Conservation (phyloP, 2,329 filamentous ascomycete species). For the Pseudonectria buxi region DNA sequence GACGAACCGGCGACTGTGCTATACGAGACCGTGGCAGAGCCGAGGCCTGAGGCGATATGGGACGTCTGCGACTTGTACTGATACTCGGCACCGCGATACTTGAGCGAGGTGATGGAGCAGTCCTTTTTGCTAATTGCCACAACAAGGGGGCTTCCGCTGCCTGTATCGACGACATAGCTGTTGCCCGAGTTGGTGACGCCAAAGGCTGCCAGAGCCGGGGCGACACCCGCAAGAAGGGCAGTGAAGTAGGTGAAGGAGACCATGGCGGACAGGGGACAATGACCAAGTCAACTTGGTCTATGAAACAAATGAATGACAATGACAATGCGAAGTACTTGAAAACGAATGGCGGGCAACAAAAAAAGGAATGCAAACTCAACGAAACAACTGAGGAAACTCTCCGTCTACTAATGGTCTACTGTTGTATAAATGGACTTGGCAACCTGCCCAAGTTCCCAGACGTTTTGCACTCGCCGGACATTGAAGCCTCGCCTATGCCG, state of each 20-base stretch:
- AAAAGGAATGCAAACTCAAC: no score
- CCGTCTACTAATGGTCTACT: no score
- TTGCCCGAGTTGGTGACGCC: conserved; percentile 33
- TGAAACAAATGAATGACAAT: no score
- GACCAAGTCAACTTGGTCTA: no score
- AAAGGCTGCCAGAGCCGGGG: conserved; percentile 33
- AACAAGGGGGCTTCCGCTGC: conserved; percentile 40
- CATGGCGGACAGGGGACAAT: conserved; percentile 8
- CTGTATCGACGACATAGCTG: conserved; percentile 42
- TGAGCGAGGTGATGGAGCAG: conserved; percentile 59
- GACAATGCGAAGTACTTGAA: no score
- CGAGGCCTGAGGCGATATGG: conserved; percentile 36
- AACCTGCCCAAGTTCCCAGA: no score
- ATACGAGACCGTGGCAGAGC: conserved; percentile 46
- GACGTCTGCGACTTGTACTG: conserved; percentile 40
- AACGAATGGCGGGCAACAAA: no score
- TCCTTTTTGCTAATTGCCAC: conserved; percentile 45
- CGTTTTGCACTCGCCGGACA: no score
- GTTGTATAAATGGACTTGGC: no score
- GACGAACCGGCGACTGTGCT: conserved; percentile 27
- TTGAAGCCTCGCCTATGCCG: no score
- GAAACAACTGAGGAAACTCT: no score
- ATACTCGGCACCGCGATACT: conserved; percentile 51
- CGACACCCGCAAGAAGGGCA: conserved; percentile 22
- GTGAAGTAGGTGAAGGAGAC: conserved; percentile 16